phyloP scores from a whole-genome alignment of 345 rosid genomes.

The Citrus maxima region DNA sequence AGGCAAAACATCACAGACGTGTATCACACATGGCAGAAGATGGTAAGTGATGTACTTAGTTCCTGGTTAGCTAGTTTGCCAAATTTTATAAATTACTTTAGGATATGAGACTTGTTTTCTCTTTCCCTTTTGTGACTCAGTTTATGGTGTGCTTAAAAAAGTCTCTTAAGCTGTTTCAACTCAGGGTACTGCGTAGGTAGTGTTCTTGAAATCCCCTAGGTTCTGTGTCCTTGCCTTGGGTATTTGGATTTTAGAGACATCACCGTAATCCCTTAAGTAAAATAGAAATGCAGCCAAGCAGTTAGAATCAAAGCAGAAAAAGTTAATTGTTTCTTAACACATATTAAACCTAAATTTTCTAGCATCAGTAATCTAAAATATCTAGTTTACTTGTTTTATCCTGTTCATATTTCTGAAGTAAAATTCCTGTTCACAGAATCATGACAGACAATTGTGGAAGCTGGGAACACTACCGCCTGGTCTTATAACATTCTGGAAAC shows the following conservation, averaged over 20 bases:
- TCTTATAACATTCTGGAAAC: slow-evolving; percentile 76
- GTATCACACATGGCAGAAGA: slow-evolving; percentile 91
- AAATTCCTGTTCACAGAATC: slow-evolving; percentile 46
- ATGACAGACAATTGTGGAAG: slow-evolving; percentile 73
- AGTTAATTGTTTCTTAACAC: no score
- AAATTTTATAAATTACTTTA: not conserved
- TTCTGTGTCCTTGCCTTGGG: no score
- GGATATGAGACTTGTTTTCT: not conserved
- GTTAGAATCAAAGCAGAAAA: no score
- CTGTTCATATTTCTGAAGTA: slow-evolving; percentile 7
- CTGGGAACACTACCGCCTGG: slow-evolving; percentile 88
- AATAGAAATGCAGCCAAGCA: no score
- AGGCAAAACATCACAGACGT: slow-evolving; percentile 82
- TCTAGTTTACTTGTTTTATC: not conserved
- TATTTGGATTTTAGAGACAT: no score
- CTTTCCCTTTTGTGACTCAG: not conserved
- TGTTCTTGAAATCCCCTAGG: no score
- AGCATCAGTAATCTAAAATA: no score
- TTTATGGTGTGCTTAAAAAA: not conserved
- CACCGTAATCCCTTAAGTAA: no score
- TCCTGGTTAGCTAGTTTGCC: slow-evolving; percentile 10
- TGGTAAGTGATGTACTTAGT: slow-evolving; percentile 45
- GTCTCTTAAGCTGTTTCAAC: not conserved
- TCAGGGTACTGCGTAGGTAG: no score
- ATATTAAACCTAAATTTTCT: no score